Evolutionary conservation across 202 grass and related monocot species (phyloP).

Genomic region (Brachypodium distachyon): DNA sequence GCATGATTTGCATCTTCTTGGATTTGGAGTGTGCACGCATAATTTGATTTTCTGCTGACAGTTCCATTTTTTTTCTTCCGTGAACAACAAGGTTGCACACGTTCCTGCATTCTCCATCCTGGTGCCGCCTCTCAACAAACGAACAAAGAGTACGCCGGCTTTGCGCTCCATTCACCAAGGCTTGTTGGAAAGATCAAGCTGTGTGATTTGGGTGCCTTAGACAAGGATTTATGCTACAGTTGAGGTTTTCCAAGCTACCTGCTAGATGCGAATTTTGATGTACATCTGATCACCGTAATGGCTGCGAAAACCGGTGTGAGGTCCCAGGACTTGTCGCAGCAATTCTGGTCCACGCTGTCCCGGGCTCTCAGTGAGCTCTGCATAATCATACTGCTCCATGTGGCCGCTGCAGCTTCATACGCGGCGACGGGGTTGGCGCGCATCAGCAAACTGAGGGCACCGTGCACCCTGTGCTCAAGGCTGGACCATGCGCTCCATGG

Average conservation of each 20-base stretch:
- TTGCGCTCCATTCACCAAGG: too few relatives aligned
- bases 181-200: background rate
- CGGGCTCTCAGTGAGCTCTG: conserved; percentile 55
- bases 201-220: background rate
- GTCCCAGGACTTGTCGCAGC: conserved; percentile 6
- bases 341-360: conserved; percentile 37
- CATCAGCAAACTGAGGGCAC: conserved; percentile 35
- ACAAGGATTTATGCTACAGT: background rate
- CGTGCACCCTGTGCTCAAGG: conserved; percentile 63
- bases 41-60: background rate
- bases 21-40: too few relatives aligned
- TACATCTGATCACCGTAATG: conserved; percentile 40
- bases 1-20: too few relatives aligned
- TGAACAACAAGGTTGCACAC: too few relatives aligned
- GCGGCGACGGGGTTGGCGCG: conserved; percentile 34
- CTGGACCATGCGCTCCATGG: conserved; percentile 38
- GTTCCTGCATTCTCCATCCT: background rate
- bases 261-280: conserved; percentile 18
- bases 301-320: conserved; percentile 12
- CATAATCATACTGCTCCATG: conserved; percentile 57
- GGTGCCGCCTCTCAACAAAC: too few relatives aligned
- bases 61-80: background rate
- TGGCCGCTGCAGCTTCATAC: conserved; percentile 41
- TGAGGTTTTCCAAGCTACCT: background rate
- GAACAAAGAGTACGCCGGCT: too few relatives aligned